Base-by-base conservation (phyloP, 257 asterid species). In the Linderniella brevidens region DNA sequence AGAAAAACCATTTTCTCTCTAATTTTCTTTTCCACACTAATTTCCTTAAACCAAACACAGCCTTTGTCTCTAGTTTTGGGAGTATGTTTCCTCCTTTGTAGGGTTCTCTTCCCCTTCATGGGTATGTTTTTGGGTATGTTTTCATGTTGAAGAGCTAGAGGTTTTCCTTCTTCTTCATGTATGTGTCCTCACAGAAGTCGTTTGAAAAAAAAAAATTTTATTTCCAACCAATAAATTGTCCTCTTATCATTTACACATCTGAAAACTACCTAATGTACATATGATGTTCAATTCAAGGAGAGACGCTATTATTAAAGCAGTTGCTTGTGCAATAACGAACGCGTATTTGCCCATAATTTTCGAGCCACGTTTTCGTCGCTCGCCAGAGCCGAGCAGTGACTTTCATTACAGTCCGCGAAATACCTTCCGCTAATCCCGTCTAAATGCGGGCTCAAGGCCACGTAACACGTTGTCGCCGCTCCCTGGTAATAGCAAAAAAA, bases 351-450 rank as follows among this genome's bases (percentile, higher is more conserved):
- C 93, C 94, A 75, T 20, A 86, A 55, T 50, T 65, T 71, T 36
- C 55, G 60, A 18, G 79, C 93, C 64, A 61, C 68, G 41, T 40
- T 17, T 54, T 68, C 81, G 35, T 75, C 82, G 51, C 65, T 71
- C 19, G 94, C 93, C 25, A 82, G 63, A 12, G 55, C 58, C 14
- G 94, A 82, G 67, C 83, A 71, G 38, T 58, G 86, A 39, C 69
- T 66, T 68, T 79, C 92, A 19, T 86, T 86, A 53, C 97, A 86
- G 71, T 86, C 97, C 19, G 86, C 90, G 50, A 82, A 82, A 59
- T 86, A 86, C 53, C 75, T 69, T 17, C 97, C 97, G 39, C 79
- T 82, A 6, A 67, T 19, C 58, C 80, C 77, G 37, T 19, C 63
- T 37, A 59, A 32, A 38, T 61, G 64, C 51, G 74, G 85, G 69